Percentiles rank a stretch among this genome's conserved stretches.
Conservation (phyloP, 176 grass and related monocot genomes). For the Oropetium thomaeum region DNA sequence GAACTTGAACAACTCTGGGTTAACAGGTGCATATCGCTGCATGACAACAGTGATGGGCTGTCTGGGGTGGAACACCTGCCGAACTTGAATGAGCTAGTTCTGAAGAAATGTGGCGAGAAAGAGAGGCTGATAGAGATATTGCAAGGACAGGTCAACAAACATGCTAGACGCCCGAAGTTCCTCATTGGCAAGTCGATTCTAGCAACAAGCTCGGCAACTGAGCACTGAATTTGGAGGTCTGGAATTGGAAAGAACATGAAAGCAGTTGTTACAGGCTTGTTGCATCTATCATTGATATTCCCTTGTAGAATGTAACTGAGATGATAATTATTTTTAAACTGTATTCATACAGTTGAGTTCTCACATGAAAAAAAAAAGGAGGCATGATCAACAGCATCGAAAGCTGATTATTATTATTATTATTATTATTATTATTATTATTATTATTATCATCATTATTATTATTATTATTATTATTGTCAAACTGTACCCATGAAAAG, state of each 20-base stretch:
- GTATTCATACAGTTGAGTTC: background rate
- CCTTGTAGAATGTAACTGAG: background rate
- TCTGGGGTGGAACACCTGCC: constrained; percentile 6
- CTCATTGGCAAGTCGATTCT: constrained; percentile 26
- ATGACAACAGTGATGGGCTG: background rate
- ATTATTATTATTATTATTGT: no score
- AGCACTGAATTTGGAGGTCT: background rate
- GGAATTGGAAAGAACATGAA: background rate
- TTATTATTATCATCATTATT: no score
- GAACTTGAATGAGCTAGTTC: constrained; percentile 31
- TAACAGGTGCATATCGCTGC: background rate
- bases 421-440: no score
- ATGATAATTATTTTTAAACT: background rate
- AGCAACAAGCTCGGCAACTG: background rate
- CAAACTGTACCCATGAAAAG: background rate
- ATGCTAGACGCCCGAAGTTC: constrained; percentile 10
- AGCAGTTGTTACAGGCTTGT: background rate
- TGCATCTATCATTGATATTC: background rate
- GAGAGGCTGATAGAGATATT: constrained; percentile 13
- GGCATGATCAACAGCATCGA: background rate
- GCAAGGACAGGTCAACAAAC: constrained; percentile 17
- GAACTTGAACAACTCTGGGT: constrained; percentile 36
- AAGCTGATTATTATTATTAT: background rate
- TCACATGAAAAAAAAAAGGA: background rate
- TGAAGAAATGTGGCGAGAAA: constrained; percentile 26